Evolutionary conservation across 108 stramenopile genomes (phyloP), one percentile per base, ranked within the genome.

Genomic region (Cyclotella sp.): DNA sequence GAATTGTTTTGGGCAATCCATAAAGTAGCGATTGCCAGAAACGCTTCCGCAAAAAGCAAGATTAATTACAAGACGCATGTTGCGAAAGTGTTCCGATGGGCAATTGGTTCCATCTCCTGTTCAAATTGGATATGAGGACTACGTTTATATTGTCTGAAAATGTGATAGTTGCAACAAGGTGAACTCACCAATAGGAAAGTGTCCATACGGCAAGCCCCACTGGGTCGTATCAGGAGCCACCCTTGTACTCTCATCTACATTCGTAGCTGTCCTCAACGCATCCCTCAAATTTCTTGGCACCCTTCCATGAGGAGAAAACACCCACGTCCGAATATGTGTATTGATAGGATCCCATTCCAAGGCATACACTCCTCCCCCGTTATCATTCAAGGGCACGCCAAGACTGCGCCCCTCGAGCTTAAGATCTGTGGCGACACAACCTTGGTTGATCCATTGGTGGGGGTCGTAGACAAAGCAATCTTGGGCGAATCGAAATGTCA

Each of bases 371-470:
- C 93, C 95, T 18, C 95, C 95, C 44, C 95, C 95, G 57, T 89
- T 88, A 26, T 82, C 76, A 72, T 96, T 96, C 65, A 96, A 74
- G 5, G 91, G 91, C 5, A 71, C 69, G n/a, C 95, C 95, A 22
- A 94, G 27, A 15, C 91, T 88, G 6, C 80, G 80, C 13, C 86
- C 89, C 21, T 86, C 78, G 13, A 77, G 39, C 47, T 82, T 82
- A 9, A 82, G 24, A 63, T 86, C 85, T 11, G 91, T 82, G 0
- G 90, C 91, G 18, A 96, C 95, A 81, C 95, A 96, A 0, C 95
- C 95, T 71, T 96, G 95, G 83, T 96, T 96, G 21, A 93, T 63
- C 95, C 95, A 96, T 78, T 96, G 95, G 73, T 96, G 91, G 11
- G 88, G 90, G 76, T 91, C 92, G 64, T 93, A 93, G 13, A 92